Conservation (phyloP, 225 moss, liverwort and hornwort genomes). For the Polytrichum formosum region DNA sequence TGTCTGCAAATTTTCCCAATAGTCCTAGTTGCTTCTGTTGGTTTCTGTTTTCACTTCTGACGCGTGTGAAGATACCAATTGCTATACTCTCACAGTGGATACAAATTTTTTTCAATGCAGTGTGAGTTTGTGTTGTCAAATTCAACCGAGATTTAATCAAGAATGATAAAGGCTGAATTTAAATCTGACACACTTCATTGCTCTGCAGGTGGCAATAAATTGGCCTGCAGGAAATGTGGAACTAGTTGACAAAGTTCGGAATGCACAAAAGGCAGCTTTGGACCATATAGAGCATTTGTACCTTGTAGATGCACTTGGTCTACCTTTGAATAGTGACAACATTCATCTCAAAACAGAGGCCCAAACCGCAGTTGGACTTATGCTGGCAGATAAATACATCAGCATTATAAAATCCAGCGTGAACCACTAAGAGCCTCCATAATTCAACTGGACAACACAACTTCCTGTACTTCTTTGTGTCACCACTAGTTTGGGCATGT, state of each 20-base stretch:
- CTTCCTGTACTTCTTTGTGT: too few relatives aligned
- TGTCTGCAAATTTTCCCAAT: too few relatives aligned
- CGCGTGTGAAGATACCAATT: too few relatives aligned
- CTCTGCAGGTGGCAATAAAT: conserved; percentile 58
- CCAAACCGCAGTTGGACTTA: conserved; percentile 46
- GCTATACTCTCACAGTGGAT: not conserved
- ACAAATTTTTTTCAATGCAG: not conserved
- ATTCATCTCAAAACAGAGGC: conserved; percentile 65
- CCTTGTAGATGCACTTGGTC: conserved; percentile 61
- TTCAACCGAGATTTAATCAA: too few relatives aligned
- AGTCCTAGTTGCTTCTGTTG: not conserved
- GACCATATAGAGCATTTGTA: conserved; percentile 32
- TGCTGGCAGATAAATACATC: conserved; percentile 44
- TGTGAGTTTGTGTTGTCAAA: too few relatives aligned
- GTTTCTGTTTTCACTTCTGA: not conserved
- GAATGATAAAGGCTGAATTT: too few relatives aligned
- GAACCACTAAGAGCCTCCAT: too few relatives aligned
- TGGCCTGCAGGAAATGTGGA: conserved; percentile 36
- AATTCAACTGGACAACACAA: too few relatives aligned
- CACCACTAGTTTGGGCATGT: too few relatives aligned
- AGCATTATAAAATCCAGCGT: not conserved
- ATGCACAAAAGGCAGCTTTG: conserved; percentile 41
- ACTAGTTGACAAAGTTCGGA: conserved; percentile 46
- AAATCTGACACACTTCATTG: not conserved
- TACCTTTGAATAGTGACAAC: conserved; percentile 37